Evolutionary conservation across 2,329 filamentous ascomycete species (phyloP).

Genomic region (Exserohilum turcica): DNA sequence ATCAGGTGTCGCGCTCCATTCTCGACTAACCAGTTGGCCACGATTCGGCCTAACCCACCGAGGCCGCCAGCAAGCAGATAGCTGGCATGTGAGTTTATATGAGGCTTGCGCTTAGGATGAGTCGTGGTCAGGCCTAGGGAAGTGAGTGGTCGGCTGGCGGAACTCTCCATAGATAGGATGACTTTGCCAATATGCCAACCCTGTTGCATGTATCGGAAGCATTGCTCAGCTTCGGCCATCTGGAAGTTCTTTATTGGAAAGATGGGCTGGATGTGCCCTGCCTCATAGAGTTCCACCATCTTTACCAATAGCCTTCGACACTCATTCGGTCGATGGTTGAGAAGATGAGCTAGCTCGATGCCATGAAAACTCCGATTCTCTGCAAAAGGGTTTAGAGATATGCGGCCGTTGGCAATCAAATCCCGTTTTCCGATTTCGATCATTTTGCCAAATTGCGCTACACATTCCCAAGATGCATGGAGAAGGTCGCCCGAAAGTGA

Average conservation of each 20-base stretch:
- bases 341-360: background rate
- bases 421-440: constrained; percentile 32
- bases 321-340: background rate
- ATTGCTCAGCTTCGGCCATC: background rate
- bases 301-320: background rate
- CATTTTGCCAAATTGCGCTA: constrained; percentile 42
- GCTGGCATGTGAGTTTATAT: background rate
- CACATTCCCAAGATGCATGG: constrained; percentile 45
- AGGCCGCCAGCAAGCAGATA: constrained; percentile 33
- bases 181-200: constrained; percentile 1
- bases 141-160: background rate
- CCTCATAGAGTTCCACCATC: constrained; percentile 1
- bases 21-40: constrained; percentile 23
- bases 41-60: constrained; percentile 24
- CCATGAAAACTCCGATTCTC: constrained; percentile 2
- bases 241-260: constrained; percentile 18
- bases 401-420: background rate
- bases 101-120: background rate
- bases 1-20: constrained; percentile 23
- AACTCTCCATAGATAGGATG: background rate
- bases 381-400: constrained; percentile 20
- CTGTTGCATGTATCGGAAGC: constrained; percentile 1
- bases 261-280: constrained; percentile 14
- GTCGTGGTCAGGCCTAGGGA: background rate
- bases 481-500: constrained; percentile 32